These are phyloP conservation scores for Lipomyces chichibuensis DNA, from an alignment of 805 yeast species.

Conservation along the genomic window DNA sequence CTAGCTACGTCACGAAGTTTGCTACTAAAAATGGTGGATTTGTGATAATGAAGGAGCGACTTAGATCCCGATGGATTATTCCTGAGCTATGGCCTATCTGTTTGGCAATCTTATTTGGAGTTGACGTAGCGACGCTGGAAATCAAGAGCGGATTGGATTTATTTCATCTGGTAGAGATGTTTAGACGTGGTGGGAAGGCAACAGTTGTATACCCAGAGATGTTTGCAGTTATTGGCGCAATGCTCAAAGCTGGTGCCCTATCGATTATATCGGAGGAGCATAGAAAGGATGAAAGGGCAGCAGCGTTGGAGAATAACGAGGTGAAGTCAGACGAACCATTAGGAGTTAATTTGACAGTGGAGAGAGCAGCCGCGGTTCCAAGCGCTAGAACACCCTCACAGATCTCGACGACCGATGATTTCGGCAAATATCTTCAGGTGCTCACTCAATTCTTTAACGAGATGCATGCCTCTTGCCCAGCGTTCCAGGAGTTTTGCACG, in stretches of 20 bases:
- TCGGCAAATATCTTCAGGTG: slow-evolving; percentile 28
- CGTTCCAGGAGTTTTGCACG: slow-evolving; percentile 35
- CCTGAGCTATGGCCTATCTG: slow-evolving; percentile 47
- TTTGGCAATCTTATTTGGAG: slow-evolving; percentile 44
- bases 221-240: slow-evolving; percentile 35
- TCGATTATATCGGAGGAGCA: slow-evolving; percentile 30
- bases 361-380: not conserved
- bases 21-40: slow-evolving; percentile 48
- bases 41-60: slow-evolving; percentile 51
- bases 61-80: slow-evolving; percentile 55
- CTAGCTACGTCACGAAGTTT: slow-evolving; percentile 54
- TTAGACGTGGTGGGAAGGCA: slow-evolving; percentile 32
- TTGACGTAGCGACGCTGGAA: slow-evolving; percentile 45
- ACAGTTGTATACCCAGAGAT: slow-evolving; percentile 36
- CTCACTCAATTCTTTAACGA: slow-evolving; percentile 34
- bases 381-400: not conserved
- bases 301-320: not conserved
- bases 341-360: not conserved
- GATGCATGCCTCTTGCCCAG: slow-evolving; percentile 35
- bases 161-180: slow-evolving; percentile 32
- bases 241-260: slow-evolving; percentile 36
- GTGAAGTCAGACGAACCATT: not conserved
- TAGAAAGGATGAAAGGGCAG: slow-evolving; percentile 21
- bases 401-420: slow-evolving; percentile 11
- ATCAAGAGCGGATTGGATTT: slow-evolving; percentile 24